Evolutionary conservation across 2,329 filamentous ascomycete species (phyloP).

Genomic region (Colletotrichum truncatum): DNA sequence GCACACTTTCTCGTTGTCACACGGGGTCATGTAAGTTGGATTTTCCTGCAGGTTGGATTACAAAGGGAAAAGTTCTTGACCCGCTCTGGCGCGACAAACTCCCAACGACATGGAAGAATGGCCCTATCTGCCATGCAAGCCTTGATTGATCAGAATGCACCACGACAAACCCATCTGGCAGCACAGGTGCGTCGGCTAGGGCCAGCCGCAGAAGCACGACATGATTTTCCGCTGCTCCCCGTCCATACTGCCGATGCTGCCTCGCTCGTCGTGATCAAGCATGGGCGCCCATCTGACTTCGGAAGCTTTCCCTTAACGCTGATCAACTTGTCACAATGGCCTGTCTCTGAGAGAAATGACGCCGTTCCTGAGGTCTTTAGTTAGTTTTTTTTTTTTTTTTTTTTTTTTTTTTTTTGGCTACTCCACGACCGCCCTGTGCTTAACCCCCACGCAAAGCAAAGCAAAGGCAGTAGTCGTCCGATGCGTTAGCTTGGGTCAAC

Average conservation of each 20-base stretch:
- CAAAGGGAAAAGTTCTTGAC: not conserved
- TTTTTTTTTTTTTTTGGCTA: too few species aligned
- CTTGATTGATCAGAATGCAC: conserved; percentile 11
- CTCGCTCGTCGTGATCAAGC: not conserved
- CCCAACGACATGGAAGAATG: conserved; percentile 5
- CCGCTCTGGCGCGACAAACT: conserved; percentile 6
- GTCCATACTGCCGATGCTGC: not conserved
- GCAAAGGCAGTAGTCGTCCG: conserved; percentile 13
- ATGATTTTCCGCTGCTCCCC: not conserved
- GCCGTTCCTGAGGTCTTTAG: not conserved
- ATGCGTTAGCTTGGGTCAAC: not conserved
- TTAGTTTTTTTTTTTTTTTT: not conserved
- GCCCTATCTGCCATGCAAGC: conserved; percentile 4
- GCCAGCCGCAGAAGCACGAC: not conserved
- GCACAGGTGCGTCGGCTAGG: not conserved
- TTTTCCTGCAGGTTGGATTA: conserved; percentile 14
- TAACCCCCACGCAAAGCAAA: not conserved
- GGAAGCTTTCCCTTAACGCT: conserved; percentile 2
- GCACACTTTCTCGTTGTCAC: not conserved
- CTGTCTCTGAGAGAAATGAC: not conserved
- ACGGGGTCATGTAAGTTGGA: not conserved
- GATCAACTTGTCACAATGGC: conserved; percentile 19
- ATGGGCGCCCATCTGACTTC: conserved; percentile 2
- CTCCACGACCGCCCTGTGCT: too few species aligned
- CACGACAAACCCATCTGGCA: not conserved